Percentiles rank a stretch among this genome's conserved stretches.
phyloP scores from a whole-genome alignment of 164 flowering plant species.

The Dillenia turbinata region DNA sequence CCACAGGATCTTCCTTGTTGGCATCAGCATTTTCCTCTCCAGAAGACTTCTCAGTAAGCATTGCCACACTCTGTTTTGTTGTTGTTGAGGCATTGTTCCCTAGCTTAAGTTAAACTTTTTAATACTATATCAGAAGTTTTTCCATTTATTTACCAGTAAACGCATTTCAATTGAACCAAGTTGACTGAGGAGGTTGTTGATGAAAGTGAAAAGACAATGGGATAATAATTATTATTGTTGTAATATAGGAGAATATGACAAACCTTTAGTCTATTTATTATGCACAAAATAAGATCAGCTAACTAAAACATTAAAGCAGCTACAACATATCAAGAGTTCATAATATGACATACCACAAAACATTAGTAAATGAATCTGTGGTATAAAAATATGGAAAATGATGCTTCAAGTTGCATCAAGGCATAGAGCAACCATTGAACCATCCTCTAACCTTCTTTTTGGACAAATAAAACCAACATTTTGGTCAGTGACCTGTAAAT shows the following conservation, averaged over 20 bases:
- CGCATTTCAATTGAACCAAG: slow-evolving; percentile 20
- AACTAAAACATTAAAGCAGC: too few species aligned
- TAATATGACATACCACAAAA: too few species aligned
- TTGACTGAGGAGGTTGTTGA: slow-evolving; percentile 35
- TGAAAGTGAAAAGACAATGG: slow-evolving; percentile 35
- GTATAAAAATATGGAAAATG: too few species aligned
- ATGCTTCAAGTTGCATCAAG: too few species aligned
- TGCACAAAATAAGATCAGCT: too few species aligned
- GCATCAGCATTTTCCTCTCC: slow-evolving; percentile 40
- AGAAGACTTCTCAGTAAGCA: slow-evolving; percentile 42
- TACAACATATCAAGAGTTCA: not conserved
- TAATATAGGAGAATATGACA: too few species aligned
- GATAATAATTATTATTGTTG: not conserved
- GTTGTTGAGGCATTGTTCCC: not conserved
- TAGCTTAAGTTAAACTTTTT: slow-evolving; percentile 13
- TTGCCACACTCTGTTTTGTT: not conserved
- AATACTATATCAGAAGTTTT: not conserved
- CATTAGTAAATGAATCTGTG: too few species aligned
- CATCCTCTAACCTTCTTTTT: too few species aligned
- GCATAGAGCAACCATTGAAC: too few species aligned
- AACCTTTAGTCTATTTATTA: too few species aligned
- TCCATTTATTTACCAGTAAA: not conserved
- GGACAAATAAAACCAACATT: too few species aligned
- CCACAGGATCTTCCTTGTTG: slow-evolving; percentile 35
- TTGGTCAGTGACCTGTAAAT: too few species aligned